Conservation (phyloP, 805 yeast species). For the Candida tammaniensis region DNA sequence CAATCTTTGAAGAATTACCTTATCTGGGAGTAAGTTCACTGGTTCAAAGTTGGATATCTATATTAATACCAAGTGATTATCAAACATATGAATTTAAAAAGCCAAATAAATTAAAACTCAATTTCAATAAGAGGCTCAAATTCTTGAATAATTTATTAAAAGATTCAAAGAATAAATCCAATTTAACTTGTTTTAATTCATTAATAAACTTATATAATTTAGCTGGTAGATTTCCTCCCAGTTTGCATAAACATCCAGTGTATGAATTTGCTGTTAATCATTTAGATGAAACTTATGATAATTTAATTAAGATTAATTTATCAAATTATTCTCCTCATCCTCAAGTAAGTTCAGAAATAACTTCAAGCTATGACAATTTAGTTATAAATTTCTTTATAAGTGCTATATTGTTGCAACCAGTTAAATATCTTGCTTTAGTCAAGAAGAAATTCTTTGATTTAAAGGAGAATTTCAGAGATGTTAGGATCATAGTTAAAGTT, state of each 20-base stretch:
- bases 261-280: slow-evolving; percentile 26
- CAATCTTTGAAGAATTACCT: slow-evolving; percentile 27
- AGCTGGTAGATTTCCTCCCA: slow-evolving; percentile 28
- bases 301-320: slow-evolving; percentile 16
- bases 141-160: slow-evolving; percentile 26
- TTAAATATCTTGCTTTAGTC: slow-evolving; percentile 24
- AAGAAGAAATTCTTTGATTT: slow-evolving; percentile 20
- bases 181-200: slow-evolving; percentile 33
- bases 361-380: slow-evolving; percentile 20
- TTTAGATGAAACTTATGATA: slow-evolving; percentile 29
- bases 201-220: slow-evolving; percentile 34
- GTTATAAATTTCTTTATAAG: slow-evolving; percentile 29
- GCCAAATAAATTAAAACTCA: slow-evolving; percentile 29
- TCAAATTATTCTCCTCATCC: slow-evolving; percentile 9
- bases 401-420: slow-evolving; percentile 35
- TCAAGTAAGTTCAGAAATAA: slow-evolving; percentile 7
- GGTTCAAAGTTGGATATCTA: slow-evolving; percentile 30
- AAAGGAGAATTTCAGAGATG: slow-evolving; percentile 23
- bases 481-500: slow-evolving; percentile 25
- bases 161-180: slow-evolving; percentile 25
- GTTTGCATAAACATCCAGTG: slow-evolving; percentile 22
- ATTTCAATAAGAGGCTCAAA: slow-evolving; percentile 36
- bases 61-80: slow-evolving; percentile 35
- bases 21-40: slow-evolving; percentile 13
- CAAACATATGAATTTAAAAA: slow-evolving; percentile 24